Evolutionary conservation across 148 eudicot species (phyloP).

Genomic region (Rhododendron ferrugineum): DNA sequence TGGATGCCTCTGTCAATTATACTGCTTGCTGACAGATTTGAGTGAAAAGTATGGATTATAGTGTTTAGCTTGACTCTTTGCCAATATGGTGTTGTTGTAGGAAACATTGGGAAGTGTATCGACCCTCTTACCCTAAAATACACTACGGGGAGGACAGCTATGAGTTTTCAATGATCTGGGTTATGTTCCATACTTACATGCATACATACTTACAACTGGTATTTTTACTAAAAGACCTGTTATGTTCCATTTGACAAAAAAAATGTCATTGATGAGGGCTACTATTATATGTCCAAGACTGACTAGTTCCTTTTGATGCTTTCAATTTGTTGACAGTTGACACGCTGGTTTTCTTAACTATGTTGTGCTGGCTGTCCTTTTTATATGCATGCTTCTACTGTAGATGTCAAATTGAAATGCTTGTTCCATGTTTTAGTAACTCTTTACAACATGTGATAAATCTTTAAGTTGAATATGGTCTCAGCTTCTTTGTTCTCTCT

Average conservation of each 20-base stretch:
- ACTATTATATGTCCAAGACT: not conserved
- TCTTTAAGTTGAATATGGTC: not conserved
- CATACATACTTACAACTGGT: not conserved
- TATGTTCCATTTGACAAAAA: not conserved
- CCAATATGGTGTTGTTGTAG: not conserved
- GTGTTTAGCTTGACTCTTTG: not conserved
- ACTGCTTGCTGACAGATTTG: not conserved
- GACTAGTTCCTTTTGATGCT: not conserved
- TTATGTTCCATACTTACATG: not conserved
- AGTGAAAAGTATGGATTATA: not conserved
- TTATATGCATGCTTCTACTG: not conserved
- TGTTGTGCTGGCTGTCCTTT: constrained; percentile 4
- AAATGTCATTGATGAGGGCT: not conserved
- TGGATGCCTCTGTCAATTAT: not conserved
- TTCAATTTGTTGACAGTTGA: not conserved
- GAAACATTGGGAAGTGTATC: not conserved
- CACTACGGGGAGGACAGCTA: not conserved
- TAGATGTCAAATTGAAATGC: not conserved
- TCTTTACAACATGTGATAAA: not conserved
- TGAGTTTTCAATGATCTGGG: not conserved
- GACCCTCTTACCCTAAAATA: not conserved
- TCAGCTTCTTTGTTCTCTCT: not conserved
- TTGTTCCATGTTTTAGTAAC: not conserved
- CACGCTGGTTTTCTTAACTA: not conserved
- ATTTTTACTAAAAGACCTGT: not conserved